Evolutionary conservation across 768 basidiomycete species (phyloP), one percentile per base, ranked within the genome.

Genomic region (Vararia minispora): DNA sequence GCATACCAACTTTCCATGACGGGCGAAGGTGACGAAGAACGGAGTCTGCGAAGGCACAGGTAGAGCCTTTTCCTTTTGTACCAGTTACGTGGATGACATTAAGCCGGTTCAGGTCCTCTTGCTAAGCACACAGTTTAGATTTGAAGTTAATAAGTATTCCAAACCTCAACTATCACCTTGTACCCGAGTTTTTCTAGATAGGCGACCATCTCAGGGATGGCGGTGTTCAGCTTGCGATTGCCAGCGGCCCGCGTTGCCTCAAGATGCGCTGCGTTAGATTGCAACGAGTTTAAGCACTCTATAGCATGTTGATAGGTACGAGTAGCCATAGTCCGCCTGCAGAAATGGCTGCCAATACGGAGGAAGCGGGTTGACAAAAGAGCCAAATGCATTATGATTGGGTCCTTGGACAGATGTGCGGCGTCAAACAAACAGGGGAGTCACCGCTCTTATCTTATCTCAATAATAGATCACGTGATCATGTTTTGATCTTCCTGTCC

Each of bases 11-110:
- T 65, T 79, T 91, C 67, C 80, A 86, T 2, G 68, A 61, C 6
- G 91, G 81, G 47, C 62, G 71, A n/a, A 70, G 60, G 42, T 72
- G 68, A n/a, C 87, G 74, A 35, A 98, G 64, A 37, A 97, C 79
- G 8, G 84, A 86, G 50, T 90, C 83, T 4, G 76, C 73, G 52
- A 98, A 98, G 6, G 95, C 94, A 47, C 86, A 88, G 1, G 95
- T 91, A 3, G 94, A 98, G 6, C 94, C 94, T 58, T 99, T 99
- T 24, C 94, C 94, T 61, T 99, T 99, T 4, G 95, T 98, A 3
- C 94, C 94, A 7, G 94, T 92, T 48, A 99, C 78, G 64, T 99
- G 94, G 33, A 98, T 74, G 41, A 94, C 89, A 58, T 97, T 94
- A 38, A 99, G 66, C 17, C 63, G 61, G 55, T 97, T 91, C 29